A percentile compares a stretch with the other conserved stretches of the same genome.
Conservation (phyloP, 805 yeast species). For the Diddensiella santjacobensis region DNA sequence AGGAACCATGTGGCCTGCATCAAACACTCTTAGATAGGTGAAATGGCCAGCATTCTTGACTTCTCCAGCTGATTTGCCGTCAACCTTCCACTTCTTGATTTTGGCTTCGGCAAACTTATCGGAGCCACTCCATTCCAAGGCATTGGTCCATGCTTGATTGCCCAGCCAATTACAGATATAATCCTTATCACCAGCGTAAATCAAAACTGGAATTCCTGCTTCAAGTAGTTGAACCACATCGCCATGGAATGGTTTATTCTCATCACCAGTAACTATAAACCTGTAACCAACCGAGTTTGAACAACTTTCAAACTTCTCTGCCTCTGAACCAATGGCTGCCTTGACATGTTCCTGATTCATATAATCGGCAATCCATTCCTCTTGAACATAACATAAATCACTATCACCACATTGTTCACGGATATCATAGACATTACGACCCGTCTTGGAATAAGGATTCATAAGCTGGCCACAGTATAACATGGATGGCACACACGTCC, state of each 20-base stretch:
- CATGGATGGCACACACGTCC: conserved; percentile 87
- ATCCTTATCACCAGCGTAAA: conserved; percentile 87
- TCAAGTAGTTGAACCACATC: conserved; percentile 64
- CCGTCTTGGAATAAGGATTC: conserved; percentile 74
- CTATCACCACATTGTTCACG: conserved; percentile 54
- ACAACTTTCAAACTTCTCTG: conserved; percentile 64
- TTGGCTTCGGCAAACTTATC: conserved; percentile 44
- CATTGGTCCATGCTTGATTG: conserved; percentile 73
- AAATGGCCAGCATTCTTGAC: conserved; percentile 59
- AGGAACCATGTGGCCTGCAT: conserved; percentile 95
- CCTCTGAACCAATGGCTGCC: conserved; percentile 77
- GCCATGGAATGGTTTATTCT: conserved; percentile 79
- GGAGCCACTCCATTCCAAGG: conserved; percentile 53
- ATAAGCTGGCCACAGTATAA: conserved; percentile 80
- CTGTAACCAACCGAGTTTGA: conserved; percentile 54
- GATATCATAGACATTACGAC: conserved; percentile 83
- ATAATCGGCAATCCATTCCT: conserved; percentile 68
- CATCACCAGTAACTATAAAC: conserved; percentile 69
- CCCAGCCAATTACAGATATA: conserved; percentile 89
- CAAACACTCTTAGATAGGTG: conserved; percentile 75
- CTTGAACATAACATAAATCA: conserved; percentile 65
- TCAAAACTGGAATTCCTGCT: conserved; percentile 62
- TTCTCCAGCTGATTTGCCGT: conserved; percentile 56
- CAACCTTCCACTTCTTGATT: conserved; percentile 30
- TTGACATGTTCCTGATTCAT: conserved; percentile 71